Evolutionary conservation across 169 alveolate species (phyloP), one percentile per base, ranked within the genome.

Genomic region (Eimeria brunetti): DNA sequence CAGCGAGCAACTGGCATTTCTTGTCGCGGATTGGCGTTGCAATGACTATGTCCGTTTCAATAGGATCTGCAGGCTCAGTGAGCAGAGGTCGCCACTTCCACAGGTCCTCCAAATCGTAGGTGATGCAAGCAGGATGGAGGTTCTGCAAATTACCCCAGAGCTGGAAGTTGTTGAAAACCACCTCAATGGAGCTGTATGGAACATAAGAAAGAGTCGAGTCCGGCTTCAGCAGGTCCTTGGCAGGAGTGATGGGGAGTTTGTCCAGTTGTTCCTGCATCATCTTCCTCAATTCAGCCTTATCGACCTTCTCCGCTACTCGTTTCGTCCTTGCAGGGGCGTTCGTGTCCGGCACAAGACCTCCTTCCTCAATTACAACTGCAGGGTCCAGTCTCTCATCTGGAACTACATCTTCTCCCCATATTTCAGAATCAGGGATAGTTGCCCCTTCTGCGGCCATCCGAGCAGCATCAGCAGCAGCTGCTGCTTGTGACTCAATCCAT

Each of bases 121-220:
- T 60, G 67, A 97, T 97, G 91, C 96, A 86, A 2, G 98, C 97
- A 4, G 97, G 97, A 75, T 96, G 97, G 30, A 95, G 97, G 78
- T 97, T 97, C 27, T 95, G 97, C 71, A 97, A 71, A 49, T 97
- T 96, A 16, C 98, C 98, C 97, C 97, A 97, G 36, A 97, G 94
- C 75, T 96, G 97, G 49, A 86, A 75, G 71, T 96, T 78, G 89
- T 97, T 97, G 89, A 97, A 97, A 24, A 97, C 96, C n/a, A 96
- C 88, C 71, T 97, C 98, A 67, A 97, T 91, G 58, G 97, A 83
- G 53, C 95, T 76, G 92, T 97, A 97, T 20, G 98, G 98, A 2
- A 97, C 97, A 84, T 73, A 94, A 18, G 96, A 88, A 53, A 96
- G 95, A 24, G 97, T 93, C 51, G 95, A 93, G 38, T 95, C 89